Conservation (phyloP, 345 rosid species). For the Eucalyptus sp. region DNA sequence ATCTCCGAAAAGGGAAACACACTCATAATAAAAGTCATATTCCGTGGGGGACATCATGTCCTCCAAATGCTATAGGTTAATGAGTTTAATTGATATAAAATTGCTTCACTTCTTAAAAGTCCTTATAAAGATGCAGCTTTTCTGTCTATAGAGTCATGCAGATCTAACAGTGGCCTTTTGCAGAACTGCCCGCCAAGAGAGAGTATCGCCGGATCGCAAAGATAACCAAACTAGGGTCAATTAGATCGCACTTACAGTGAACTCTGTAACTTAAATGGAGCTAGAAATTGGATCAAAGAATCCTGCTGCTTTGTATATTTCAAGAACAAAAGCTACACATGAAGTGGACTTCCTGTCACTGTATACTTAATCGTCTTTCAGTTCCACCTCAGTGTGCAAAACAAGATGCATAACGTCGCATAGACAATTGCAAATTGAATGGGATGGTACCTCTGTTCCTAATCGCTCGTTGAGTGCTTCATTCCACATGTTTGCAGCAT, state of each 20-base stretch:
- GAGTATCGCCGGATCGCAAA: slow-evolving; percentile 11
- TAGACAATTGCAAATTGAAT: not conserved
- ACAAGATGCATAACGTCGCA: too few relatives aligned
- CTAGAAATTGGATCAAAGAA: slow-evolving; percentile 52
- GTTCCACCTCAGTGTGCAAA: too few relatives aligned
- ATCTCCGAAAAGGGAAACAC: not conserved
- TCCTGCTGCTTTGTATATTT: slow-evolving; percentile 87
- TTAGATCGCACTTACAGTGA: slow-evolving; percentile 46
- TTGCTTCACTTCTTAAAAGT: not conserved
- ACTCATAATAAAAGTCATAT: accelerated
- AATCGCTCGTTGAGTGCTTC: slow-evolving; percentile 88
- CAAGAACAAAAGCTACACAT: slow-evolving; percentile 76
- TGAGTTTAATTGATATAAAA: not conserved
- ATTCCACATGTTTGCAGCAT: slow-evolving; percentile 91
- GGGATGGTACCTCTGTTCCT: slow-evolving; percentile 53
- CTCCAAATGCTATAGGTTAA: not conserved
- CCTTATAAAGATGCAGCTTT: not conserved
- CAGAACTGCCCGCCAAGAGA: slow-evolving; percentile 36
- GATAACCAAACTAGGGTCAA: too few relatives aligned
- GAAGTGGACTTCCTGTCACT: slow-evolving; percentile 88
- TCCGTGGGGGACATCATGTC: too few relatives aligned
- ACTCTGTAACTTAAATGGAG: slow-evolving; percentile 79
- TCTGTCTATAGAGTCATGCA: not conserved
- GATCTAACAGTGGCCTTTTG: not conserved
- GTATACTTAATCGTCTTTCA: slow-evolving; percentile 63